These are phyloP conservation scores for Gautieria morchelliformis DNA, from an alignment of 768 basidiomycete genomes.

Conservation along the genomic window DNA sequence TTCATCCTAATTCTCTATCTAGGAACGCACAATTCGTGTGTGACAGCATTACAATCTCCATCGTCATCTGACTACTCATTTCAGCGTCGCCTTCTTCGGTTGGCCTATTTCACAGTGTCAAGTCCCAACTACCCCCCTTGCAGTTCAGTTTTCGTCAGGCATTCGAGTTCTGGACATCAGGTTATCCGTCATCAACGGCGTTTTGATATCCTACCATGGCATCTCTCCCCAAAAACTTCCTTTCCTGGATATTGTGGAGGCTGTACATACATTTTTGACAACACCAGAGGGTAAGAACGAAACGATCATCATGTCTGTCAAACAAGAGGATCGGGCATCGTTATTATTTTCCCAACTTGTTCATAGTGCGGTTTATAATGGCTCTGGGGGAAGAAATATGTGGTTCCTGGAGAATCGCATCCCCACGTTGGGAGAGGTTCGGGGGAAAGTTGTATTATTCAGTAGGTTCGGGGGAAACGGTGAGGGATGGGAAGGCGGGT, in stretches of 20 bases:
- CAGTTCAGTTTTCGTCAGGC: conserved; percentile 61
- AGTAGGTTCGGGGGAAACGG: conserved; percentile 75
- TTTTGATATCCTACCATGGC: conserved; percentile 75
- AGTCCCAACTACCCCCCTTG: conserved; percentile 47
- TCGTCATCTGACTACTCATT: neutral
- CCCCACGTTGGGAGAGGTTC: conserved; percentile 71
- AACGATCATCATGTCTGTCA: conserved; percentile 79
- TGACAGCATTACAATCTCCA: conserved; percentile 7
- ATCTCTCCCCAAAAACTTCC: conserved; percentile 58
- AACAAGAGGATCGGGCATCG: conserved; percentile 66
- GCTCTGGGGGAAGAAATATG: conserved; percentile 43
- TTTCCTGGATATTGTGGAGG: conserved; percentile 55
- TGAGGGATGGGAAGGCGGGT: conserved; percentile 55
- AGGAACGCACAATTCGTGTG: conserved; percentile 68
- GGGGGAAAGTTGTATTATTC: conserved; percentile 79
- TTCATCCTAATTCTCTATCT: conserved; percentile 3
- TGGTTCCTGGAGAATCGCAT: conserved; percentile 82
- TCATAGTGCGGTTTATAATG: conserved; percentile 47
- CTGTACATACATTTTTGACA: conserved; percentile 55
- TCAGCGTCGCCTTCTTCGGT: conserved; percentile 74
- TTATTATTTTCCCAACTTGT: conserved; percentile 55
- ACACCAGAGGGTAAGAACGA: conserved; percentile 49
- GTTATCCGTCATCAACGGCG: conserved; percentile 52
- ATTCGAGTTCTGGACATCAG: conserved; percentile 79
- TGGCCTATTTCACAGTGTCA: conserved; percentile 89